phyloP scores from a whole-genome alignment of 352 stramenopile genomes.

The Globisporangium radiosum region DNA sequence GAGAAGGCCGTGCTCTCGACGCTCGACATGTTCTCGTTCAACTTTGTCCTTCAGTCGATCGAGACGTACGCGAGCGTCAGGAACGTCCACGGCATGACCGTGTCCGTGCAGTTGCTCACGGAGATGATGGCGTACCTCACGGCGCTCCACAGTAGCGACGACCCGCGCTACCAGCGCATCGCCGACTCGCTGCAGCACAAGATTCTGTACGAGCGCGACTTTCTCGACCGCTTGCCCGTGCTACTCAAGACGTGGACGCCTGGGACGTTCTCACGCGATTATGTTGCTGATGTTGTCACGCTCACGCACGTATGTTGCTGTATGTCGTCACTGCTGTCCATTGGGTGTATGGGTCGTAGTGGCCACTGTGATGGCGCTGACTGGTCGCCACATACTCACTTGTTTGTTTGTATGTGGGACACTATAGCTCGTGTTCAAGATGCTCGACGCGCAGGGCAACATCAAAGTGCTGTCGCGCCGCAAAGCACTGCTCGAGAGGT shows the following conservation, averaged over 20 bases:
- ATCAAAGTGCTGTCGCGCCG: constrained; percentile 80
- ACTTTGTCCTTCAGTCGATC: constrained; percentile 86
- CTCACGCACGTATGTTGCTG: constrained; percentile 67
- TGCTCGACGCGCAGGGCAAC: constrained; percentile 73
- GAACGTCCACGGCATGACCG: constrained; percentile 78
- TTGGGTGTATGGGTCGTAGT: neutral
- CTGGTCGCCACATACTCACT: neutral
- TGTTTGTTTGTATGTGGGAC: neutral
- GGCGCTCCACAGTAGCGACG: constrained; percentile 61
- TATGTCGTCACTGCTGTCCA: neutral
- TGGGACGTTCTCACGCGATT: constrained; percentile 51
- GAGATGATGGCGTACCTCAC: constrained; percentile 86
- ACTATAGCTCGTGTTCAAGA: constrained; percentile 77
- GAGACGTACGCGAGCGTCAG: constrained; percentile 78
- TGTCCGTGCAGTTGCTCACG: constrained; percentile 66
- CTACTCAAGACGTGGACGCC: constrained; percentile 76
- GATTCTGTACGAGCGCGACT: constrained; percentile 85
- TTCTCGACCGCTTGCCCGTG: constrained; percentile 76
- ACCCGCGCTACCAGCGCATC: constrained; percentile 74
- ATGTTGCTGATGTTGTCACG: constrained; percentile 77
- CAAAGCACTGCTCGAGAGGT: constrained; percentile 59
- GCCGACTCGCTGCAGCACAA: constrained; percentile 85
- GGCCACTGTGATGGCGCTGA: neutral
- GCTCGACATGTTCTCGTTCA: constrained; percentile 90
- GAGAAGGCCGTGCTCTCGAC: constrained; percentile 81